A percentile compares a stretch with the other conserved stretches of the same genome.
Evolutionary conservation across 176 grass and related monocot species (phyloP).

Genomic region (Guadua angustifolia): DNA sequence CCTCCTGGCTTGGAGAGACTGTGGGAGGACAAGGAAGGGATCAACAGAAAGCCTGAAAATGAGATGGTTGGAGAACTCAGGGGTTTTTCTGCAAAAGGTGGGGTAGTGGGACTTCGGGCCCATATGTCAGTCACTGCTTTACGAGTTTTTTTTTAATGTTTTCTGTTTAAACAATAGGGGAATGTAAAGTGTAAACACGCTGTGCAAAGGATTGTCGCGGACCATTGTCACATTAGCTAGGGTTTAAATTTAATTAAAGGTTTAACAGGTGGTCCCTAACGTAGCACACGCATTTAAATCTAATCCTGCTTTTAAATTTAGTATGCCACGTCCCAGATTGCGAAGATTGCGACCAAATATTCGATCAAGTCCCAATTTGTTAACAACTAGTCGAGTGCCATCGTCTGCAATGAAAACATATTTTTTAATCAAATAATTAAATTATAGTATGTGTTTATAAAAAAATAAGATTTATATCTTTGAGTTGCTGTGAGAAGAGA

Average conservation of each 20-base stretch:
- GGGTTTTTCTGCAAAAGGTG: constrained; percentile 28
- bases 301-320: no score
- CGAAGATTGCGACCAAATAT: no score
- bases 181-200: neutral
- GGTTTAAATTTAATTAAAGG: neutral
- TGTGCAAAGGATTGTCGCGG: neutral
- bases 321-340: no score
- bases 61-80: neutral
- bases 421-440: no score
- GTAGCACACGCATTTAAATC: neutral
- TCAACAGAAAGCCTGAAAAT: neutral
- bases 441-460: no score
- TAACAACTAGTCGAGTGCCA: no score
- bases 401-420: no score
- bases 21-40: neutral
- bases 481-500: no score
- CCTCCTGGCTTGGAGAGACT: constrained; percentile 6
- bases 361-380: no score
- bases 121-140: constrained; percentile 9
- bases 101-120: neutral
- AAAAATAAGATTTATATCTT: no score
- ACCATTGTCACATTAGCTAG: neutral
- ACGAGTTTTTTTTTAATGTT: neutral
- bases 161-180: neutral
- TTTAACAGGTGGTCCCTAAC: neutral